Evolutionary conservation across 2,329 filamentous ascomycete genomes (phyloP), one percentile per base, ranked within the genome.

Genomic region (Furcasterigmium furcatum): DNA sequence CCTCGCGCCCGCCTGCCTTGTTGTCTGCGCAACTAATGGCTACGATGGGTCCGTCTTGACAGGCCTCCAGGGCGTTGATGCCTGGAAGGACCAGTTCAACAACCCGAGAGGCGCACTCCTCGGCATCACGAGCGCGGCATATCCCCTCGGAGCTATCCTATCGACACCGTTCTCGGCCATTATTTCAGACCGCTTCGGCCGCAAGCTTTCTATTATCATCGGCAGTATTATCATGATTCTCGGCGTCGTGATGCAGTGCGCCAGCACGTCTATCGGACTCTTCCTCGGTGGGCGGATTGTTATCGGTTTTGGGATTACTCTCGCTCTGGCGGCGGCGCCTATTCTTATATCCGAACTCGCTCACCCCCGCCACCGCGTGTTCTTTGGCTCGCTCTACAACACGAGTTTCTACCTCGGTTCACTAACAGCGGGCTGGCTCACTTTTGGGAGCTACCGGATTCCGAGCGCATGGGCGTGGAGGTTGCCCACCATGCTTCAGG

Each of bases 401-500:
- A 59, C 60, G 1, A 38, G 36, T 19, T 38, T 38, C 36, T 38
- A 38, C 13, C 36, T 38, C 20, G 36, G 36, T 1, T 22, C 36
- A 6, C 36, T 58, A 2, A 47, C 57, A 1, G 53, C 56, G 1
- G 56, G 55, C 3, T 58, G 56, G 56, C 47, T 51, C 0, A 72
- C 70, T 0, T 73, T 65, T 40, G 70, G 70, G n/a, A 72, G 66
- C 2, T 61, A 65, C 34, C 59, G 61, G 30, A 67, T 70, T n/a
- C 22, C 47, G 13, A 64, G 53, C 46, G 64, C 61, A 44, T 76
- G 72, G 73, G 65, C 68, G 16, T 77, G 74, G 72, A 64, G 74
- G 41, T 57, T 74, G 3, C 74, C 74, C 1, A 75, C 71, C 38
- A 58, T 75, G 3, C 54, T 78, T 2, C 74, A 78, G 48, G 36